Evolutionary conservation across 2,329 filamentous ascomycete species (phyloP).

Genomic region (Ceratocystis smalleyi): DNA sequence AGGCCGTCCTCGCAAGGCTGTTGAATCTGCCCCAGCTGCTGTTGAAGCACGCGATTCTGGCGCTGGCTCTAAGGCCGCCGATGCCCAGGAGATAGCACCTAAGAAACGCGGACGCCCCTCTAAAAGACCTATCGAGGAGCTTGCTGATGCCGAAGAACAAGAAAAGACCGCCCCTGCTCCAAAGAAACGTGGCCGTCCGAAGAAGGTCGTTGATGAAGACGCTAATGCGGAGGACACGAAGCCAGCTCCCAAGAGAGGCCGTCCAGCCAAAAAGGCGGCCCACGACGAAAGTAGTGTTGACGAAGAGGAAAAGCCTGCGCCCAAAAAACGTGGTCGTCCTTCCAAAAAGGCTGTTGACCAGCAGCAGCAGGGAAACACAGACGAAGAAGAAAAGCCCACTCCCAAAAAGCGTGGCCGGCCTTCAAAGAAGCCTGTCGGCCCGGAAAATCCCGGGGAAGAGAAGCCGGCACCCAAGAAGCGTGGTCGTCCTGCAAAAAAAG

Average conservation of each 20-base stretch:
- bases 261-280: conserved; percentile 19
- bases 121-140: conserved; percentile 9
- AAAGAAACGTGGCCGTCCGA: conserved; percentile 11
- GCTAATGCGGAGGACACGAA: conserved; percentile 21
- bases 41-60: no score
- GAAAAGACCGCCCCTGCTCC: conserved; percentile 5
- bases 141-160: conserved; percentile 5
- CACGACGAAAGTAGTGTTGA: conserved; percentile 24
- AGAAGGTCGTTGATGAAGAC: conserved; percentile 5
- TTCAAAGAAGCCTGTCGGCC: conserved; percentile 2
- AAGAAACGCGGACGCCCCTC: conserved; percentile 15
- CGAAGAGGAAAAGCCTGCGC: conserved; percentile 23
- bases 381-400: conserved; percentile 5
- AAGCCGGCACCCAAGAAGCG: conserved; percentile 4
- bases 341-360: conserved; percentile 21
- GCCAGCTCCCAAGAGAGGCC: conserved; percentile 7
- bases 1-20: background rate
- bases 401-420: conserved; percentile 12
- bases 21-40: background rate
- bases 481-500: background rate
- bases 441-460: background rate
- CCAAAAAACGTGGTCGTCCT: conserved; percentile 22
- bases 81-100: background rate
- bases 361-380: conserved; percentile 11
- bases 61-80: background rate